Evolutionary conservation across 23 red algal species (phyloP).

Genomic region (Pyropia yezoensis): DNA sequence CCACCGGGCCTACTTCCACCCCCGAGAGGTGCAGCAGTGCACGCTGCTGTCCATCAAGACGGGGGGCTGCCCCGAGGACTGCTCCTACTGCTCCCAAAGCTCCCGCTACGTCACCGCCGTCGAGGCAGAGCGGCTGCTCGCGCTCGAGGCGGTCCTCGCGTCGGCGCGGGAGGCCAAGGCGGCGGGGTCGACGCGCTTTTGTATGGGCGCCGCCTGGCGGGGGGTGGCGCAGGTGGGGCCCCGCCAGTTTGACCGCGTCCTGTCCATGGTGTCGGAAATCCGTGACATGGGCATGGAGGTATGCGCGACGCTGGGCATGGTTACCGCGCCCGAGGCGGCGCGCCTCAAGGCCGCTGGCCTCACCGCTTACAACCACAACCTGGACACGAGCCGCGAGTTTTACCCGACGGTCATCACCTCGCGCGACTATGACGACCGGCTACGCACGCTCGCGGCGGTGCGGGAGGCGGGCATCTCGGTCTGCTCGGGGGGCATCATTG

Average conservation of each 20-base stretch:
- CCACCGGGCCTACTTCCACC: conserved; percentile 72
- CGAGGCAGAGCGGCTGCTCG: conserved; percentile 78
- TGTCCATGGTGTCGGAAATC: conserved; percentile 76
- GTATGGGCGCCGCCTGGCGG: conserved; percentile 99
- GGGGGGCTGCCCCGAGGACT: conserved; percentile 94
- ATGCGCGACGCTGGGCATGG: conserved; percentile 87
- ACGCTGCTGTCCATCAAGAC: conserved; percentile 96
- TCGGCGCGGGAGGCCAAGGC: conserved; percentile 62
- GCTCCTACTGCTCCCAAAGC: conserved; percentile 92
- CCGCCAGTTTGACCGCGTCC: conserved; percentile 79
- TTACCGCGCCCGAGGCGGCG: conserved; percentile 75
- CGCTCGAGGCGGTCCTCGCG: conserved; percentile 49
- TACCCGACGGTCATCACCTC: conserved; percentile 81
- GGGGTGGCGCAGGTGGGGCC: conserved; percentile 82
- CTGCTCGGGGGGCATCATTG: conserved; percentile 96
- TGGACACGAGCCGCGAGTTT: conserved; percentile 82
- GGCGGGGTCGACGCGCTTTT: conserved; percentile 91
- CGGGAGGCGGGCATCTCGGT: conserved; percentile 89
- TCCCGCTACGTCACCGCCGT: conserved; percentile 68
- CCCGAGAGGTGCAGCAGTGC: conserved; percentile 83
- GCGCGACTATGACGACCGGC: conserved; percentile 75
- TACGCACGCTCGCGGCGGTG: conserved; percentile 75
- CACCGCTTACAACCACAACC: conserved; percentile 98
- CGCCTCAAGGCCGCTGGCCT: conserved; percentile 84
- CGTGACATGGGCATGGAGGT: conserved; percentile 93